Evolutionary conservation across 148 eudicot genomes (phyloP).

Genomic region (Arbutus unedo): DNA sequence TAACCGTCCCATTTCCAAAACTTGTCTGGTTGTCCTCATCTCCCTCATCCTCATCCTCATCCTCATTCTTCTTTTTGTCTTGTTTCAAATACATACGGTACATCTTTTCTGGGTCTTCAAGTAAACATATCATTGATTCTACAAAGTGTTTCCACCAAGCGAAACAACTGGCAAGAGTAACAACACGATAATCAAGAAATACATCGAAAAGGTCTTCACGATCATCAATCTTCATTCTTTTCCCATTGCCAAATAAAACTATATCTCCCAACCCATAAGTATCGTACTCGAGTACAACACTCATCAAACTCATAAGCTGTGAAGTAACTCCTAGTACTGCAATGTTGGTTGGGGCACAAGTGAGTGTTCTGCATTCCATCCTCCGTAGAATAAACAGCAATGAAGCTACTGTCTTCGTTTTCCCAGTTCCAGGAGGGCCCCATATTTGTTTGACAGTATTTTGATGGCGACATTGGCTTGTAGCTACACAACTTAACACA

Average conservation of each 20-base stretch:
- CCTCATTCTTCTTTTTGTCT: neutral
- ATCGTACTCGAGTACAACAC: neutral
- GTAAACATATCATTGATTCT: conserved; percentile 22
- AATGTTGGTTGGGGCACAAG: conserved; percentile 60
- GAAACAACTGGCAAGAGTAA: conserved; percentile 31
- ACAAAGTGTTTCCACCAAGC: conserved; percentile 46
- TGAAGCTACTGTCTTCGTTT: conserved; percentile 47
- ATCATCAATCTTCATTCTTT: conserved; percentile 20
- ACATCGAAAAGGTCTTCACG: conserved; percentile 48
- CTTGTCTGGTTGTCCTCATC: neutral
- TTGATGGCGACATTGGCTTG: conserved; percentile 36
- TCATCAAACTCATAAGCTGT: conserved; percentile 25
- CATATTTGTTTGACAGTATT: conserved; percentile 48
- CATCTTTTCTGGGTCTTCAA: conserved; percentile 40
- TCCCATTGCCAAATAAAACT: conserved; percentile 51
- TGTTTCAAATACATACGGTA: conserved; percentile 33
- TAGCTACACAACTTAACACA: conserved; percentile 33
- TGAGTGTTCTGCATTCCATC: conserved; percentile 32
- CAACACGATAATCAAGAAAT: conserved; percentile 45
- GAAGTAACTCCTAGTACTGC: conserved; percentile 40
- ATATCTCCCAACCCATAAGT: conserved; percentile 50
- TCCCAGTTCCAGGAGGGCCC: conserved; percentile 30
- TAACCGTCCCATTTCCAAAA: neutral
- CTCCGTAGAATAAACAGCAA: conserved; percentile 29
- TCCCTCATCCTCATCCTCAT: neutral